These are phyloP conservation scores for Turnera subulata DNA, from an alignment of 345 rosid species.

Conservation along the genomic window DNA sequence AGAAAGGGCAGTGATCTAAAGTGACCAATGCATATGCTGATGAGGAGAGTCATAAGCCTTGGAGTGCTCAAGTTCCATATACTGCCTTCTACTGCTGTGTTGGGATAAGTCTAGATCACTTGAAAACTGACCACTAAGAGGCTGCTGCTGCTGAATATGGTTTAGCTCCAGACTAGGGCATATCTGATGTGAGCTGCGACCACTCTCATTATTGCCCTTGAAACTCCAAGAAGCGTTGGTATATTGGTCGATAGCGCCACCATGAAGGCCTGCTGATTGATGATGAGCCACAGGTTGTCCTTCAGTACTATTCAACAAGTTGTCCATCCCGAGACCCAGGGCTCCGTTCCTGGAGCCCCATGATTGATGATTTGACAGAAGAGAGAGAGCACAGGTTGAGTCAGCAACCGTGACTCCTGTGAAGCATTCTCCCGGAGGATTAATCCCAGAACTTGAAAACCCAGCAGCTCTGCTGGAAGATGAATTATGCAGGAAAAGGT, in stretches of 20 bases:
- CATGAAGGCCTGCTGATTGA: slow-evolving; percentile 40
- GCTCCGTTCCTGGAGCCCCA: slow-evolving; percentile 45
- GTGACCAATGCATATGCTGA: slow-evolving; percentile 70
- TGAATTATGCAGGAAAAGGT: slow-evolving; percentile 47
- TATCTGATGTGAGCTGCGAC: slow-evolving; percentile 34
- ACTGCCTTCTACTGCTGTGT: slow-evolving; percentile 48
- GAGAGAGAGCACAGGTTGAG: slow-evolving; percentile 99
- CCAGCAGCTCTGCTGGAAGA: slow-evolving; percentile 47
- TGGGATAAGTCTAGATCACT: slow-evolving; percentile 51
- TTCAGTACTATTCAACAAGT: slow-evolving; percentile 37
- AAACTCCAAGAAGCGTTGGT: slow-evolving; percentile 50
- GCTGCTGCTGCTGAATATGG: slow-evolving; percentile 47
- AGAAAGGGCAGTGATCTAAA: slow-evolving; percentile 20
- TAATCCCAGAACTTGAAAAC: slow-evolving; percentile 37
- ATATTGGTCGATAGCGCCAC: slow-evolving; percentile 38
- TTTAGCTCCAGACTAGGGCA: slow-evolving; percentile 49
- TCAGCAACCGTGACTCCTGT: slow-evolving; percentile 44
- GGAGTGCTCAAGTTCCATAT: slow-evolving; percentile 50
- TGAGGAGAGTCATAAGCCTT: slow-evolving; percentile 52
- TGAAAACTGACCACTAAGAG: slow-evolving; percentile 34
- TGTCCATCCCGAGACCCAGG: slow-evolving; percentile 30
- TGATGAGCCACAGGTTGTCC: slow-evolving; percentile 47
- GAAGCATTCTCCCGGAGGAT: slow-evolving; percentile 62
- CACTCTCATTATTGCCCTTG: slow-evolving; percentile 40
- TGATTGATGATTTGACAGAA: slow-evolving; percentile 98